Evolutionary conservation across 805 yeast genomes (phyloP).

Genomic region (Candida sphagnicola): DNA sequence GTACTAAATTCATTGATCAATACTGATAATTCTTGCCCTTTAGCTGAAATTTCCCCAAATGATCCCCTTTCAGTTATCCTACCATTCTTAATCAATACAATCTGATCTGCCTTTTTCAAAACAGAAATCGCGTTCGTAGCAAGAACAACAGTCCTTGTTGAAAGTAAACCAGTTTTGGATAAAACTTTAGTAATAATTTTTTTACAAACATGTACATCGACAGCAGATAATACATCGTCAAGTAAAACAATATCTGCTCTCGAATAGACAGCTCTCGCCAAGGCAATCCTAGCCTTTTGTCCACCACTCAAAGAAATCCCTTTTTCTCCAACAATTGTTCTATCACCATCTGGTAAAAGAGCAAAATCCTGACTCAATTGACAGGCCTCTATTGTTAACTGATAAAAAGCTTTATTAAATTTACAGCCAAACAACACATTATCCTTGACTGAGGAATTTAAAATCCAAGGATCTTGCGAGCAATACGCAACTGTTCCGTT

Average conservation of each 20-base stretch:
- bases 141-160: slow-evolving; percentile 30
- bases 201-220: slow-evolving; percentile 41
- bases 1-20: slow-evolving; percentile 29
- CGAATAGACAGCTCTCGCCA: slow-evolving; percentile 40
- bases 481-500: slow-evolving; percentile 35
- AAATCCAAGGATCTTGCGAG: slow-evolving; percentile 39
- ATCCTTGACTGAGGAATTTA: slow-evolving; percentile 37
- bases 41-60: slow-evolving; percentile 44
- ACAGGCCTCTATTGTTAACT: slow-evolving; percentile 33
- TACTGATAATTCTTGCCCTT: slow-evolving; percentile 28
- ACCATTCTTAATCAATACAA: slow-evolving; percentile 26
- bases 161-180: slow-evolving; percentile 26
- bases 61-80: slow-evolving; percentile 39
- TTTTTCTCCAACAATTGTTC: slow-evolving; percentile 32
- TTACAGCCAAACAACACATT: slow-evolving; percentile 36
- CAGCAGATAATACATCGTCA: slow-evolving; percentile 41
- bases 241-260: slow-evolving; percentile 37
- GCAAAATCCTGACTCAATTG: slow-evolving; percentile 31
- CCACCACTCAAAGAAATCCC: slow-evolving; percentile 29
- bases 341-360: slow-evolving; percentile 37
- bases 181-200: slow-evolving; percentile 28
- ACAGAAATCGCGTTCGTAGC: slow-evolving; percentile 39
- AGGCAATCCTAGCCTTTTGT: slow-evolving; percentile 38
- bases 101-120: slow-evolving; percentile 30
- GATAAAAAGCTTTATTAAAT: slow-evolving; percentile 27